phyloP scores from a whole-genome alignment of 495 filamentous ascomycete species.

The Bacidia rubella region DNA sequence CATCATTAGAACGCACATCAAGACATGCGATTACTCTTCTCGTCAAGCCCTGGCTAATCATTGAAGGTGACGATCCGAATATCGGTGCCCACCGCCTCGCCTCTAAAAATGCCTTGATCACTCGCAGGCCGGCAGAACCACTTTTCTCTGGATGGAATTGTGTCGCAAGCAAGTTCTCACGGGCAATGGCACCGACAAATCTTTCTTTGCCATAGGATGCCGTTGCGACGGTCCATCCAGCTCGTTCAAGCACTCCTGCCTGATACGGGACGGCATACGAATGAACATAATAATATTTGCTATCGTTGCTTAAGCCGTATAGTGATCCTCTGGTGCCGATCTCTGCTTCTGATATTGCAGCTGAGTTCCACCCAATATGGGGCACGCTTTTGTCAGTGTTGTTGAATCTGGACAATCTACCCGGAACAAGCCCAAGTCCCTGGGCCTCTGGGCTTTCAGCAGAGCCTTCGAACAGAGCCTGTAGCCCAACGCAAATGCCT shows the following conservation, averaged over 20 bases:
- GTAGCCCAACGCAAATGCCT: slow-evolving; percentile 92
- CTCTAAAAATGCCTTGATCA: slow-evolving; percentile 72
- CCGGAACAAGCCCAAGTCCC: slow-evolving; percentile 64
- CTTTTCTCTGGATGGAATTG: slow-evolving; percentile 99
- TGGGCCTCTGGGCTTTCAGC: slow-evolving; percentile 55
- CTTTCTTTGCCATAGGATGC: slow-evolving; percentile 77
- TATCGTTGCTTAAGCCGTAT: slow-evolving; percentile 61
- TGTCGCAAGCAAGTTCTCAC: slow-evolving; percentile 72
- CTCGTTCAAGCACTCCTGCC: slow-evolving; percentile 52
- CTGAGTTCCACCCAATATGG: slow-evolving; percentile 97
- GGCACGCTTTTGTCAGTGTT: slow-evolving; percentile 74
- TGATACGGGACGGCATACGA: slow-evolving; percentile 75
- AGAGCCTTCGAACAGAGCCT: slow-evolving; percentile 78
- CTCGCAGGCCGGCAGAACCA: slow-evolving; percentile 70
- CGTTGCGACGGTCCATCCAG: slow-evolving; percentile 81
- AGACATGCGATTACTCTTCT: slow-evolving; percentile 87
- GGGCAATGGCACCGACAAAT: slow-evolving; percentile 82
- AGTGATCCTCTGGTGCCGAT: slow-evolving; percentile 39
- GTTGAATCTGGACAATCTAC: slow-evolving; percentile 60
- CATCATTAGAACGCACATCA: slow-evolving; percentile 91
- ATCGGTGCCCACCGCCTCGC: slow-evolving; percentile 39
- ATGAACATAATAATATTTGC: slow-evolving; percentile 98
- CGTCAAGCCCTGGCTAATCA: slow-evolving; percentile 53
- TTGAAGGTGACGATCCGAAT: slow-evolving; percentile 13
- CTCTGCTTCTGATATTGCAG: slow-evolving; percentile 38